Conservation (phyloP, 2,329 filamentous ascomycete genomes). For the Fusarium sp. region DNA sequence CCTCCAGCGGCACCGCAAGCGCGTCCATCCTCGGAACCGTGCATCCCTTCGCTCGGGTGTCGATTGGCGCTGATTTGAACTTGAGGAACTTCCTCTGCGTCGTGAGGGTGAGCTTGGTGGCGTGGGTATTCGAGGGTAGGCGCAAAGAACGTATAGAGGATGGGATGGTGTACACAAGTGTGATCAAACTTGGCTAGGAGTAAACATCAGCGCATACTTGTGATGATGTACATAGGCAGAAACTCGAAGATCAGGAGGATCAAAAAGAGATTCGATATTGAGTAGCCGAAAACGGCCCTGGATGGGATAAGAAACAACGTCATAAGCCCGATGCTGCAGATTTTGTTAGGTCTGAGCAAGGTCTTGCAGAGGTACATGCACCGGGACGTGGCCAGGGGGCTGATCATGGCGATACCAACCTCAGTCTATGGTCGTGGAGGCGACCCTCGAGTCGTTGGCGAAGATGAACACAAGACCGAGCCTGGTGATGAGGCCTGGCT, state of each 20-base stretch:
- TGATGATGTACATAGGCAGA: not conserved
- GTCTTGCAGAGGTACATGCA: no score
- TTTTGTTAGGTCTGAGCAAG: no score
- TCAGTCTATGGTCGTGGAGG: no score
- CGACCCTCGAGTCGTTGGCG: no score
- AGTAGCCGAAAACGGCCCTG: no score
- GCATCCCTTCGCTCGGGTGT: not conserved
- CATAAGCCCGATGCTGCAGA: no score
- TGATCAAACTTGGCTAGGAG: not conserved
- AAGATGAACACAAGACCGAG: no score
- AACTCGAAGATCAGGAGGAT: not conserved
- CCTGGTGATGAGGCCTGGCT: no score
- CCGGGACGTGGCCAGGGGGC: no score
- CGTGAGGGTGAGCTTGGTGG: not conserved
- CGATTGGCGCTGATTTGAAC: not conserved
- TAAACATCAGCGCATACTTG: not conserved
- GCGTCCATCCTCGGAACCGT: not conserved
- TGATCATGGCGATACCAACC: no score
- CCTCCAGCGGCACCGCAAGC: not conserved
- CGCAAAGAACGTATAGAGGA: not conserved
- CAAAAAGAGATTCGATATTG: not conserved
- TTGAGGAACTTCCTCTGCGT: not conserved
- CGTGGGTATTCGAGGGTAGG: not conserved
- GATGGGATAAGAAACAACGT: no score
- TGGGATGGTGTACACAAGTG: not conserved